These are phyloP conservation scores for Xylaria acuta DNA, from an alignment of 495 filamentous ascomycete species.

Conservation along the genomic window DNA sequence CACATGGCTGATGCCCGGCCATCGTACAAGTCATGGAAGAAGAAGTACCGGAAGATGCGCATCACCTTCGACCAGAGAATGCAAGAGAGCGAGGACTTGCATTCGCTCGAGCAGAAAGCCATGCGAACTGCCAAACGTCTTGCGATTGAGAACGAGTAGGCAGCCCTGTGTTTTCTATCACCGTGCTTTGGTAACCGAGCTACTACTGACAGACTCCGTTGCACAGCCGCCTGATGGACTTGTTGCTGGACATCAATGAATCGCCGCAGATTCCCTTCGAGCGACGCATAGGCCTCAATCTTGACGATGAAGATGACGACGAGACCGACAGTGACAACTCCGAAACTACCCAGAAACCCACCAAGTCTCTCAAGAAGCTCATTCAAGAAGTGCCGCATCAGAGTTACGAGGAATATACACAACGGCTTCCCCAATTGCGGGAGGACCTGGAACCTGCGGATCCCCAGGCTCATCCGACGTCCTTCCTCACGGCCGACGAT, in stretches of 20 bases:
- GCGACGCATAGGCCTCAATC: slow-evolving; percentile 66
- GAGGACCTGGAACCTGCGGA: slow-evolving; percentile 51
- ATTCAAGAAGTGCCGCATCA: slow-evolving; percentile 51
- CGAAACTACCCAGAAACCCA: slow-evolving; percentile 38
- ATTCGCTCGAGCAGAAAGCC: slow-evolving; percentile 78
- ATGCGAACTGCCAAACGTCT: slow-evolving; percentile 77
- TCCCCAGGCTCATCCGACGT: slow-evolving; percentile 47
- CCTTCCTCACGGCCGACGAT: slow-evolving; percentile 76
- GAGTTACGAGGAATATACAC: slow-evolving; percentile 44
- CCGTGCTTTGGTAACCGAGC: slow-evolving; percentile 21
- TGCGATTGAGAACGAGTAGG: slow-evolving; percentile 81
- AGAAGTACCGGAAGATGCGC: slow-evolving; percentile 95
- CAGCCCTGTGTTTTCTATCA: slow-evolving; percentile 15
- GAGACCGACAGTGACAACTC: slow-evolving; percentile 34
- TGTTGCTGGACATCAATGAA: slow-evolving; percentile 86
- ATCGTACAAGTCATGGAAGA: slow-evolving; percentile 65
- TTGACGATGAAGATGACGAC: slow-evolving; percentile 67
- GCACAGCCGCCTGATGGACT: slow-evolving; percentile 75
- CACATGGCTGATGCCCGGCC: slow-evolving; percentile 45
- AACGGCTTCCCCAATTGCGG: slow-evolving; percentile 46
- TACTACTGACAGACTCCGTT: slow-evolving; percentile 22
- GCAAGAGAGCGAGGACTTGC: slow-evolving; percentile 77
- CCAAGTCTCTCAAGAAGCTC: slow-evolving; percentile 48
- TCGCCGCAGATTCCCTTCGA: slow-evolving; percentile 74
- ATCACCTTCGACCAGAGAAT: slow-evolving; percentile 83